phyloP scores from a whole-genome alignment of 305 asterid species.

The Ajuga reptans region DNA sequence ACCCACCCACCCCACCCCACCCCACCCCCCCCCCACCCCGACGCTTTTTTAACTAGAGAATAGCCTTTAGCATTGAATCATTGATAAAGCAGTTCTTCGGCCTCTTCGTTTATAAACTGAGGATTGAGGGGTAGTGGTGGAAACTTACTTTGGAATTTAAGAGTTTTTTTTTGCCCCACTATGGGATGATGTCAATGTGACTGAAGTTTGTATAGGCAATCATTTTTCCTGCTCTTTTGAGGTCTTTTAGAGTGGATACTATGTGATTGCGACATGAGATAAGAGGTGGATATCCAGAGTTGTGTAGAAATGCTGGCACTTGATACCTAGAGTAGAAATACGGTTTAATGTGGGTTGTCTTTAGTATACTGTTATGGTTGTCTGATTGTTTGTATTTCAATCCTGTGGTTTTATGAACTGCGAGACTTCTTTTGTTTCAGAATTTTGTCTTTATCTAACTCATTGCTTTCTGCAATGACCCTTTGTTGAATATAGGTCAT shows the following conservation, averaged over 20 bases:
- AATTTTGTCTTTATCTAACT: not conserved
- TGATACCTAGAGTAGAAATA: not conserved
- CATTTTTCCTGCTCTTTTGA: not conserved
- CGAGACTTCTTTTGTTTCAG: not conserved
- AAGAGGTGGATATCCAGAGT: not conserved
- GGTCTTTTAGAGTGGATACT: not conserved
- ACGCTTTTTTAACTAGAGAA: not conserved
- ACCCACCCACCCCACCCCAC: no score
- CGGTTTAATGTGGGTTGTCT: not conserved
- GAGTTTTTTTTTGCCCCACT: not conserved
- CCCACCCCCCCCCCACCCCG: no score
- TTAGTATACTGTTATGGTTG: not conserved
- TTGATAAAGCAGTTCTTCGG: not conserved
- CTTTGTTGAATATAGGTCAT: constrained; percentile 44
- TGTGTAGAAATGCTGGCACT: not conserved
- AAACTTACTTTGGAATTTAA: not conserved
- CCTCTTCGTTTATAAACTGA: not conserved
- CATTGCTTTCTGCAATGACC: not conserved
- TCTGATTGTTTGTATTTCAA: not conserved
- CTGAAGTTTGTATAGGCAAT: not conserved
- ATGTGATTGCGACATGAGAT: not conserved
- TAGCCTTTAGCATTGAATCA: not conserved
- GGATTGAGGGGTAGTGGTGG: not conserved
- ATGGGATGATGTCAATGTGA: not conserved
- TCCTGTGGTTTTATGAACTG: not conserved